phyloP scores from a whole-genome alignment of 331 rosid species.

The Spiraea crenata region DNA sequence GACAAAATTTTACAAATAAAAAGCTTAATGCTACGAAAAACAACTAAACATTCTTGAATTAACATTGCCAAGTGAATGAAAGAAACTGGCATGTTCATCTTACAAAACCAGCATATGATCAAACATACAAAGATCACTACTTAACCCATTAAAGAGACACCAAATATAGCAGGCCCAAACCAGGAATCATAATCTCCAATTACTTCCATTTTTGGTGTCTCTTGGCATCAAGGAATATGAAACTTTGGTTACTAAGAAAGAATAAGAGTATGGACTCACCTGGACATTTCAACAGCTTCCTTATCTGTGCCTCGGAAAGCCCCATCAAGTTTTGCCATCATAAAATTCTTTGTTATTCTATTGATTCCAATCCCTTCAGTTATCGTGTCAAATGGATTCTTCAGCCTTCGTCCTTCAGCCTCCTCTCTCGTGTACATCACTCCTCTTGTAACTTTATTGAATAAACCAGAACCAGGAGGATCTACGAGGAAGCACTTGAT shows the following conservation, averaged over 20 bases:
- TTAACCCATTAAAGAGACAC: not conserved
- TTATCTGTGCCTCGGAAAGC: slow-evolving; percentile 78
- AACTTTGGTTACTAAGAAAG: not conserved
- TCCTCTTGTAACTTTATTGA: slow-evolving; percentile 85
- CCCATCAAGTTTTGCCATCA: slow-evolving; percentile 79
- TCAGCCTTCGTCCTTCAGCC: slow-evolving; percentile 90
- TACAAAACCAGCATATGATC: not conserved
- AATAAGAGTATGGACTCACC: slow-evolving; percentile 42
- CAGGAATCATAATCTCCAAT: not conserved
- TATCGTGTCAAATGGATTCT: slow-evolving; percentile 92
- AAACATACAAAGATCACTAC: not conserved
- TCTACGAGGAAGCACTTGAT: slow-evolving; percentile 78
- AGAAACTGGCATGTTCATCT: not conserved
- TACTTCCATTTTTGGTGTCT: not conserved
- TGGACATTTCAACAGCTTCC: slow-evolving; percentile 92
- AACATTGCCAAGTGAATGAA: not conserved
- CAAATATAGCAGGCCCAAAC: not conserved
- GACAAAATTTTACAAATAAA: not conserved
- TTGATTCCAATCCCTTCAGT: slow-evolving; percentile 97
- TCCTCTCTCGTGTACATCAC: slow-evolving; percentile 92
- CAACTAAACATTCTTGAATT: not conserved
- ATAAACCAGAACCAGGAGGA: slow-evolving; percentile 96
- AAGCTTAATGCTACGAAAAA: not conserved
- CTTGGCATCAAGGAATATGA: not conserved
- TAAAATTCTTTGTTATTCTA: slow-evolving; percentile 71